Percentiles rank a stretch among this genome's conserved stretches.
Conservation (phyloP, 2,329 filamentous ascomycete species). For the Ophiostoma quercus region DNA sequence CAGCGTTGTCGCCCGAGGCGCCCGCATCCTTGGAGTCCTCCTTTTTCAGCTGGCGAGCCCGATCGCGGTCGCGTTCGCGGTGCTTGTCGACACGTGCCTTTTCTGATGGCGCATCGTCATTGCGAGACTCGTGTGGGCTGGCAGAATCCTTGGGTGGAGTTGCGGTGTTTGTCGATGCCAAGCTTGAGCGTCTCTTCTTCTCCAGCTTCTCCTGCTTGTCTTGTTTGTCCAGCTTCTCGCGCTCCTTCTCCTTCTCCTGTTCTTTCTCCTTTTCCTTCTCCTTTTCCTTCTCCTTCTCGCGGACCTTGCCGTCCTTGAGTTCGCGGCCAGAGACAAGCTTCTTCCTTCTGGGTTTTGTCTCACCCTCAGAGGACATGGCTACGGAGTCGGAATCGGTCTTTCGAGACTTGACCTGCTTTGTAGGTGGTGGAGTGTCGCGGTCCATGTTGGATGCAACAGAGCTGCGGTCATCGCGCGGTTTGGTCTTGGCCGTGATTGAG, state of each 20-base stretch:
- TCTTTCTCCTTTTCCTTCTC: constrained; percentile 43
- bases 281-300: constrained; percentile 24
- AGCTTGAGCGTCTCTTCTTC: constrained; percentile 54
- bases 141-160: constrained; percentile 50
- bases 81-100: constrained; percentile 52
- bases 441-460: constrained; percentile 48
- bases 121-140: constrained; percentile 47
- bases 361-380: constrained; percentile 51
- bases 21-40: constrained; percentile 54
- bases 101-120: constrained; percentile 45
- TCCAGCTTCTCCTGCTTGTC: constrained; percentile 12
- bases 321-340: constrained; percentile 61
- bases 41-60: constrained; percentile 56
- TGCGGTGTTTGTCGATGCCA: constrained; percentile 47
- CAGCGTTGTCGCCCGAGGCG: constrained; percentile 44
- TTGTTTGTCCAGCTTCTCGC: constrained; percentile 38
- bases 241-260: constrained; percentile 33
- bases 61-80: constrained; percentile 55
- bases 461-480: constrained; percentile 36
- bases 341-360: constrained; percentile 57
- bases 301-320: constrained; percentile 47
- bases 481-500: constrained; percentile 17
- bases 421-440: constrained; percentile 47
- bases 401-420: constrained; percentile 49
- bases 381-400: constrained; percentile 51